Percentiles rank a stretch among this genome's conserved stretches.
Conservation (phyloP, 108 stramenopile genomes). For the Aurantiochytrium sp. region DNA sequence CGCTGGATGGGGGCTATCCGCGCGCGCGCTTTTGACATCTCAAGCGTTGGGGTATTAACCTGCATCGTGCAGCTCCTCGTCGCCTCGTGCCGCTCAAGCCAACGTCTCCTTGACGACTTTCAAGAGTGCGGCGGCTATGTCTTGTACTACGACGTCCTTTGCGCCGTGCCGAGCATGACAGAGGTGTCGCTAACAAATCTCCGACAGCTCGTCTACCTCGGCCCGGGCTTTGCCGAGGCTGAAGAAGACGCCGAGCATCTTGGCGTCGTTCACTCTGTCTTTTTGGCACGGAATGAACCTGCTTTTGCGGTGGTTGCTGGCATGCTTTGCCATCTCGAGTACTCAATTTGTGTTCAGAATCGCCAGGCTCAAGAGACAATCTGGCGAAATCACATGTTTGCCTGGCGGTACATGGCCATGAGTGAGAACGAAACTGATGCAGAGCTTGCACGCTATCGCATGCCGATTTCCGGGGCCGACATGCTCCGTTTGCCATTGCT, state of each 20-base stretch:
- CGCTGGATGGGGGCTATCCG: background rate
- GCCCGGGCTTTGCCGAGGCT: background rate
- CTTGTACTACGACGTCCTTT: background rate
- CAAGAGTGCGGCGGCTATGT: background rate
- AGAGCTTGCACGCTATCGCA: background rate
- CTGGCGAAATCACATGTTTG: background rate
- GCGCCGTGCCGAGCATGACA: background rate
- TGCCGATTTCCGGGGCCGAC: background rate
- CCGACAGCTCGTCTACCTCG: background rate
- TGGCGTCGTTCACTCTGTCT: background rate
- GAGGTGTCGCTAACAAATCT: background rate
- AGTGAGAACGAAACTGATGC: background rate
- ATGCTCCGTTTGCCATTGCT: background rate
- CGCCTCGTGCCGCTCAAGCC: background rate
- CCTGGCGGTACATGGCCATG: background rate
- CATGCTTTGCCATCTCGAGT: slow-evolving; percentile 12
- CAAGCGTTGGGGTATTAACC: background rate
- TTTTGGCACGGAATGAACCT: background rate
- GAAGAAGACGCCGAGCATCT: background rate
- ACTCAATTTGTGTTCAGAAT: background rate
- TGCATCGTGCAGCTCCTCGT: background rate
- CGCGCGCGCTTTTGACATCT: background rate
- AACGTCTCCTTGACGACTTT: background rate
- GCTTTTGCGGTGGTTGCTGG: background rate
- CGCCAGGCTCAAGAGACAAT: background rate